phyloP scores from a whole-genome alignment of 495 filamentous ascomycete genomes.

The Hyaloscypha bicolor region DNA sequence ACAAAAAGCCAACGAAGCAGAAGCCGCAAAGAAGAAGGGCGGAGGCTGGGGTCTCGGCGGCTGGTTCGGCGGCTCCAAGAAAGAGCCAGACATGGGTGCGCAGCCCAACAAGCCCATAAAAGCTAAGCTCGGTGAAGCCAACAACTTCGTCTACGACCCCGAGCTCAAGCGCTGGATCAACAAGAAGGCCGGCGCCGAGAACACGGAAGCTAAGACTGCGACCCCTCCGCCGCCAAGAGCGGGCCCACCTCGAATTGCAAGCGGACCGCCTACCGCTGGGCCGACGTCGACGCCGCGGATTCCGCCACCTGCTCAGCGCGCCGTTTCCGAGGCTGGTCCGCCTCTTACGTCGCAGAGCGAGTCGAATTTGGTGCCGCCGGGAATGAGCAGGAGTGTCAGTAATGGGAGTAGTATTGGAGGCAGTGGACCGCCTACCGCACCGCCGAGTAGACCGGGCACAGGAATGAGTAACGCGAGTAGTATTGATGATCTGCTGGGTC shows the following conservation, averaged over 20 bases:
- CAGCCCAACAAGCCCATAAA: conserved; percentile 72
- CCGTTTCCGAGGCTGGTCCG: background rate
- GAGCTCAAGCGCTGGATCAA: conserved; percentile 98
- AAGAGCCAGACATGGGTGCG: conserved; percentile 44
- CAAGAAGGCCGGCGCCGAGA: conserved; percentile 76
- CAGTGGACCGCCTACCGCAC: conserved; percentile 38
- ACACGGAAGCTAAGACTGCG: conserved; percentile 45
- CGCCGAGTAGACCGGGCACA: conserved; percentile 59
- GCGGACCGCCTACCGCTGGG: conserved; percentile 25
- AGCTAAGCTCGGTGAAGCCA: conserved; percentile 95
- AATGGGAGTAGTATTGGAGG: conserved; percentile 39
- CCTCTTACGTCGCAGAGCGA: background rate
- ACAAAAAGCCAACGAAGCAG: conserved; percentile 40
- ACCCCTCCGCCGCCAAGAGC: conserved; percentile 51
- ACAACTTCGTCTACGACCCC: conserved; percentile 89
- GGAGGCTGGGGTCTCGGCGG: conserved; percentile 75
- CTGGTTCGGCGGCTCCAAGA: conserved; percentile 64
- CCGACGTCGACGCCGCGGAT: conserved; percentile 38
- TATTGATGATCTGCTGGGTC: conserved; percentile 82
- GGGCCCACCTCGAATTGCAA: conserved; percentile 32
- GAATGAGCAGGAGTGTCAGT: conserved; percentile 47
- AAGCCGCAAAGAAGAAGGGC: conserved; percentile 55
- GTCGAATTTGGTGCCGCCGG: conserved; percentile 35
- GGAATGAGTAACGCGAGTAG: conserved; percentile 78
- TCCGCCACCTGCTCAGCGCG: conserved; percentile 6